phyloP scores from a whole-genome alignment of 2,329 filamentous ascomycete genomes.

The Alternaria sp. region DNA sequence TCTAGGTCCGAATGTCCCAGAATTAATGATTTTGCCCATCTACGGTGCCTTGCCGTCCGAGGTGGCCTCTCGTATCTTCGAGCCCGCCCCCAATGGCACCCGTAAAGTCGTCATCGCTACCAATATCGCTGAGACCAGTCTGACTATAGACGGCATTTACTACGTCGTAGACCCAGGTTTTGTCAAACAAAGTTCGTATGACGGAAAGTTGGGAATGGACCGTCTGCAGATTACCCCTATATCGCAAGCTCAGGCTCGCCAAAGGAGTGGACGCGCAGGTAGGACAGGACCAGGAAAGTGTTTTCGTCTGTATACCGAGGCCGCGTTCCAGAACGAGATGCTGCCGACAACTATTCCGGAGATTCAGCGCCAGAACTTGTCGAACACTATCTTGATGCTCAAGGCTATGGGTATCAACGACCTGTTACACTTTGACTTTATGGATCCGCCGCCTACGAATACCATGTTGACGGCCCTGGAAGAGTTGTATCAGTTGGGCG shows the following conservation, averaged over 20 bases:
- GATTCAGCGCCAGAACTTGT: slow-evolving; percentile 93
- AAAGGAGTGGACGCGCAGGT: slow-evolving; percentile 89
- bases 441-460: slow-evolving; percentile 97
- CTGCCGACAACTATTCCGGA: slow-evolving; percentile 94
- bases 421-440: slow-evolving; percentile 95
- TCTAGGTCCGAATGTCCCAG: slow-evolving; percentile 86
- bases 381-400: slow-evolving; percentile 93
- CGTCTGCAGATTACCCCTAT: slow-evolving; percentile 94
- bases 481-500: slow-evolving; percentile 90
- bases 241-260: slow-evolving; percentile 94
- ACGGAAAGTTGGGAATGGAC: slow-evolving; percentile 97
- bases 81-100: slow-evolving; percentile 83
- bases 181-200: slow-evolving; percentile 96
- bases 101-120: slow-evolving; percentile 97
- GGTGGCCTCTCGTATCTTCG: slow-evolving; percentile 93
- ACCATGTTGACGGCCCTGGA: slow-evolving; percentile 97
- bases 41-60: slow-evolving; percentile 93
- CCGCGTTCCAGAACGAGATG: slow-evolving; percentile 96
- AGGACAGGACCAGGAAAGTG: slow-evolving; percentile 90
- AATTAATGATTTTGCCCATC: slow-evolving; percentile 92
- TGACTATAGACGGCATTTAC: slow-evolving; percentile 97
- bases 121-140: slow-evolving; percentile 97
- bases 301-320: slow-evolving; percentile 93
- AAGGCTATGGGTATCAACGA: slow-evolving; percentile 99
- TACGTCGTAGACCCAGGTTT: slow-evolving; percentile 98